Base-by-base conservation (phyloP, 768 basidiomycete species). In the Lactarius vividus region DNA sequence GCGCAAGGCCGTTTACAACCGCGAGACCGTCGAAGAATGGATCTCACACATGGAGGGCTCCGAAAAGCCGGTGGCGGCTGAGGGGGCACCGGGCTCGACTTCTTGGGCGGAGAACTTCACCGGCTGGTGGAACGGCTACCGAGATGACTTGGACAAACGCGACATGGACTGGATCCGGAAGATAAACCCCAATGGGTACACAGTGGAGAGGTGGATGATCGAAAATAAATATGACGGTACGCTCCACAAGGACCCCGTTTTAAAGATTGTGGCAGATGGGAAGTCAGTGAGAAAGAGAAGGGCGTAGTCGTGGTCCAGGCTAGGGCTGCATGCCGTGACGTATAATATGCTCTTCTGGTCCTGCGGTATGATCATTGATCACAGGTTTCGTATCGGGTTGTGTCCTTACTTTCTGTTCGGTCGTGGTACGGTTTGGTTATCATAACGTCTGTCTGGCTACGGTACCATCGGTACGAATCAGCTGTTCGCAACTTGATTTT, bases 161-260 rank as follows among this genome's bases (percentile, higher is more conserved):
- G 79, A 84, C 65, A 77, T 80, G 76, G 77, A 78, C 8, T 82
- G 81, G 80, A 73, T 82, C 33, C 70, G 77, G 58, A 74, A 71
- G 44, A 37, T 40, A 9, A 66, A 66, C 42, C 65, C 65, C 23
- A 56, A 62, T 15, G 65, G 65, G 20, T 57, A 55, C n/a, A 62
- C 65, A 13, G 13, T 62, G 5, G 61, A 66, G 65, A 66, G 20
- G 44, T 66, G 65, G 65, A 66, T 66, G 56, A 26, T 35, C 33
- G 61, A 62, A 62, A 66, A 61, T 5, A 44, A 62, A 6, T 66
- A 66, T 44, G 65, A 66, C 2, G 65, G 65, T 20, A 35, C 26
- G 16, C 35, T 57, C 35, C 7, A 28, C 28, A 57, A 56, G 28
- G 42, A 29, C 13, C 20, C 37, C 0, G 60, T 63, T 37, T 54